These are phyloP conservation scores for Lunasporangiospora selenospora DNA, from an alignment of 192 early-diverging fungal species.

Conservation along the genomic window DNA sequence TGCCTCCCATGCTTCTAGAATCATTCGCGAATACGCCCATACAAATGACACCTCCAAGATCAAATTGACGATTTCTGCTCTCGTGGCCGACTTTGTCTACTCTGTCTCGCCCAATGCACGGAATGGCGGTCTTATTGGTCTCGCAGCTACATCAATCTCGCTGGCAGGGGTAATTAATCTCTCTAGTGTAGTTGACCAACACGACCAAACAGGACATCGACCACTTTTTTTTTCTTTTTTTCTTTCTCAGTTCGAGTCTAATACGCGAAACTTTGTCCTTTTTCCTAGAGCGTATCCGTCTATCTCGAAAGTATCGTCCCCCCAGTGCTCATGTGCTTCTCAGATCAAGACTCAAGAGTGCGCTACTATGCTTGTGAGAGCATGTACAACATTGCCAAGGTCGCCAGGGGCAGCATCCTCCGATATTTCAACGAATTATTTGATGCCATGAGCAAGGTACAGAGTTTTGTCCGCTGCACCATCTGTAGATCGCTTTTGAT, in stretches of 20 bases:
- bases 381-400: constrained; percentile 99
- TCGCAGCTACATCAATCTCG: constrained; percentile 89
- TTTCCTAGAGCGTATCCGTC: constrained; percentile 56
- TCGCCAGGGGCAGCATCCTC: constrained; percentile 87
- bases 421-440: constrained; percentile 97
- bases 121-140: constrained; percentile 93
- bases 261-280: constrained; percentile 2
- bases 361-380: constrained; percentile 99
- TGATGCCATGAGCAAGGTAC: constrained; percentile 93
- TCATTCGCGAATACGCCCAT: constrained; percentile 69
- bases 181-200: background rate
- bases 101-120: constrained; percentile 84
- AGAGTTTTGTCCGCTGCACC: background rate
- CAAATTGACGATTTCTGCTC: constrained; percentile 72
- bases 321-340: constrained; percentile 92
- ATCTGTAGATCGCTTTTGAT: background rate
- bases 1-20: constrained; percentile 31
- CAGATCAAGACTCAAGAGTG: constrained; percentile 91
- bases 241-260: background rate
- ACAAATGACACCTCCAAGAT: constrained; percentile 64
- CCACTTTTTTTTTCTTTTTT: background rate
- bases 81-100: constrained; percentile 90
- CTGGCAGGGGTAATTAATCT: constrained; percentile 70
- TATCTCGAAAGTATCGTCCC: constrained; percentile 86
- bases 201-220: too few species aligned